These are phyloP conservation scores for Mortierella sp. DNA, from an alignment of 371 early-diverging fungal species.

Conservation along the genomic window DNA sequence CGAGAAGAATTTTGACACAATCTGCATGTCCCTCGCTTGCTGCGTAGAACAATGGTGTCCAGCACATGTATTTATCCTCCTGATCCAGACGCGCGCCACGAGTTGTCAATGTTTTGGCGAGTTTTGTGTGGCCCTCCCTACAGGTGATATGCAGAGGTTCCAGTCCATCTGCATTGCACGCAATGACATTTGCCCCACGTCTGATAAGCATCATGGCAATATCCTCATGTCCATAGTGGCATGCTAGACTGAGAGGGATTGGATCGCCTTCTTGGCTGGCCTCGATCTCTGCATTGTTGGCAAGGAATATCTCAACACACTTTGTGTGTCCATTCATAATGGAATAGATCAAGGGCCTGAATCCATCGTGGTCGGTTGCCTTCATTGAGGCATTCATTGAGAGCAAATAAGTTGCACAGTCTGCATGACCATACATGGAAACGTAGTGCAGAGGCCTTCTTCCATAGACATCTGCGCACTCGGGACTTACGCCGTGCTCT, in stretches of 20 bases:
- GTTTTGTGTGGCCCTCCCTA: slow-evolving; percentile 85
- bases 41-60: slow-evolving; percentile 97
- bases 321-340: slow-evolving; percentile 84
- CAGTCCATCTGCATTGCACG: slow-evolving; percentile 78
- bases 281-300: slow-evolving; percentile 73
- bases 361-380: slow-evolving; percentile 90
- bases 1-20: slow-evolving; percentile 84
- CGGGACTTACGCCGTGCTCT: slow-evolving; percentile 71
- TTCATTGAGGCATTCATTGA: slow-evolving; percentile 69
- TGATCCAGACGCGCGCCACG: slow-evolving; percentile 83
- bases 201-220: slow-evolving; percentile 84
- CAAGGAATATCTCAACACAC: slow-evolving; percentile 81
- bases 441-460: slow-evolving; percentile 93
- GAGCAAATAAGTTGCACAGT: slow-evolving; percentile 78
- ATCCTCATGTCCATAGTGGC: slow-evolving; percentile 91
- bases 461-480: slow-evolving; percentile 88
- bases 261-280: slow-evolving; percentile 67
- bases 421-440: slow-evolving; percentile 88
- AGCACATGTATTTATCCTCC: slow-evolving; percentile 90
- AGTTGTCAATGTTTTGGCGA: slow-evolving; percentile 79
- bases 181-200: slow-evolving; percentile 77
- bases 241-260: slow-evolving; percentile 87
- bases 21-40: slow-evolving; percentile 92
- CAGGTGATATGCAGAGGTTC: slow-evolving; percentile 91
- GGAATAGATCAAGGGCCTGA: slow-evolving; percentile 87